Evolutionary conservation across 2,329 filamentous ascomycete species (phyloP).

Genomic region (Falciphora oryzae): DNA sequence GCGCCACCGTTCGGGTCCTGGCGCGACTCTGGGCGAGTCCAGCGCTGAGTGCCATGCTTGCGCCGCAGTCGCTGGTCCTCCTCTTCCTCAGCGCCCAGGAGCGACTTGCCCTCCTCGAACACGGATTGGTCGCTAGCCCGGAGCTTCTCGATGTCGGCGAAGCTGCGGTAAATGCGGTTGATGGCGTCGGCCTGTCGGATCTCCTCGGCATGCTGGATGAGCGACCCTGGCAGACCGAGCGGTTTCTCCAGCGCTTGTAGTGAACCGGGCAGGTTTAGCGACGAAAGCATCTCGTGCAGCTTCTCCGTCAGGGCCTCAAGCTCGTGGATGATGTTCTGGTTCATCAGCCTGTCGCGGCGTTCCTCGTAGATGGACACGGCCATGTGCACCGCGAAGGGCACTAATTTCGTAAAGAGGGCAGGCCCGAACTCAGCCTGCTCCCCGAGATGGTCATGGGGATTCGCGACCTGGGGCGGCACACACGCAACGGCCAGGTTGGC

Average conservation of each 20-base stretch:
- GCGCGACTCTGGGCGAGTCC: conserved; percentile 65
- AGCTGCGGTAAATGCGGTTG: conserved; percentile 67
- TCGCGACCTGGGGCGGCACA: conserved; percentile 74
- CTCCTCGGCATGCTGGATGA: conserved; percentile 89
- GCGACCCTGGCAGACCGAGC: conserved; percentile 75
- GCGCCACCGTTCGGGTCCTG: conserved; percentile 53
- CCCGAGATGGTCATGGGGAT: conserved; percentile 74
- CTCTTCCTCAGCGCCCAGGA: conserved; percentile 72
- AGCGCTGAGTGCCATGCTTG: conserved; percentile 83
- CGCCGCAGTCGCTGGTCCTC: conserved; percentile 72
- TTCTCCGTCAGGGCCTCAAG: conserved; percentile 75
- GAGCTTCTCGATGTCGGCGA: conserved; percentile 87
- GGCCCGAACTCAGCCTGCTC: conserved; percentile 75
- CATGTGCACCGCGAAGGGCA: conserved; percentile 92
- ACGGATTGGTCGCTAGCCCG: conserved; percentile 70
- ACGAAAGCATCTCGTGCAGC: conserved; percentile 73
- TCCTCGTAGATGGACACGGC: conserved; percentile 95
- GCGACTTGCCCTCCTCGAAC: conserved; percentile 76
- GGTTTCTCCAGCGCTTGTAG: conserved; percentile 94
- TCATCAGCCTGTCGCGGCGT: conserved; percentile 81
- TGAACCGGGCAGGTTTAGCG: conserved; percentile 83
- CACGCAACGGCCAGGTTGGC: conserved; percentile 82
- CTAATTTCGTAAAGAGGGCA: conserved; percentile 82
- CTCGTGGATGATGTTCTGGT: conserved; percentile 78
- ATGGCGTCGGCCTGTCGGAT: conserved; percentile 86